Percentiles rank a stretch among this genome's conserved stretches.
Conservation (phyloP, 192 early-diverging fungal species). For the Jimgerdemannia flammicorona region DNA sequence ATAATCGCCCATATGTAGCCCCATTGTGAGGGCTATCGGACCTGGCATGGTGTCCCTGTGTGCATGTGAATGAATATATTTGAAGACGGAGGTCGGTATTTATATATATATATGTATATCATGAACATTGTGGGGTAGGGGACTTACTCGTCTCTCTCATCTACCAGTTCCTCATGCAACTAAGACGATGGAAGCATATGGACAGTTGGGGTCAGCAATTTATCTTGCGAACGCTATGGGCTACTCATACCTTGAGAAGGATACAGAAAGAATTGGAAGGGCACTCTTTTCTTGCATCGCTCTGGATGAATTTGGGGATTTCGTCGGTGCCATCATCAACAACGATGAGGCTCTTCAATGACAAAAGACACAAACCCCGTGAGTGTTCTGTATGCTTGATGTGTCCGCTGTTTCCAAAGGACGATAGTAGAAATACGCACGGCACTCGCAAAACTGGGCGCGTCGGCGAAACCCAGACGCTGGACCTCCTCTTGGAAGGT, state of each 20-base stretch:
- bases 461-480: too few relatives aligned
- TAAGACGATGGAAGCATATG: not conserved
- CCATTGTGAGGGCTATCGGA: not conserved
- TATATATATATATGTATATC: too few relatives aligned
- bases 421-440: too few relatives aligned
- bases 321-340: not conserved
- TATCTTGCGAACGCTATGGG: not conserved
- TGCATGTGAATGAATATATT: not conserved
- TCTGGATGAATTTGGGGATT: not conserved
- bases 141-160: too few relatives aligned
- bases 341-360: not conserved
- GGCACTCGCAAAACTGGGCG: too few relatives aligned
- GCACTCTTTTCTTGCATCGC: not conserved
- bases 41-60: too few relatives aligned
- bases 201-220: not conserved
- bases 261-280: not conserved
- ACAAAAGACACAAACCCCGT: too few relatives aligned
- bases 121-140: not conserved
- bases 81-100: not conserved
- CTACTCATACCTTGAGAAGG: not conserved
- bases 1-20: not conserved
- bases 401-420: too few relatives aligned
- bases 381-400: too few relatives aligned
- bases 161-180: not conserved
- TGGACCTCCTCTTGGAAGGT: too few relatives aligned